Conservation (phyloP, 768 basidiomycete species). For the Cystofilobasidium ferigula region DNA sequence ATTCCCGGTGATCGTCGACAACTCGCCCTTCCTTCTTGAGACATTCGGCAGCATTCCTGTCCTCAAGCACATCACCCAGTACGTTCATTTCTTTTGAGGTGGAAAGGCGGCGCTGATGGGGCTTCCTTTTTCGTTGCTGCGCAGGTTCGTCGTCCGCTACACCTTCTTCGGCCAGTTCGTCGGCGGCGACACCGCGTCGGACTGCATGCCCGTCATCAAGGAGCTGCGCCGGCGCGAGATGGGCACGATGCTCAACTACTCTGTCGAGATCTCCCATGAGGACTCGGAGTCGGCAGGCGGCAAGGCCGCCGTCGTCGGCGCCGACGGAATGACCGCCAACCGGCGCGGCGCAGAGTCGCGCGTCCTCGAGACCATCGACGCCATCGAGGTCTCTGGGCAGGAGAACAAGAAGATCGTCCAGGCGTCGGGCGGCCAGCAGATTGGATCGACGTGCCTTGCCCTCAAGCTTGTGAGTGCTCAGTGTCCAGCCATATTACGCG, state of each 20-base stretch:
- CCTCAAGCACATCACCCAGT: slow-evolving; percentile 8
- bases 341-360: slow-evolving; percentile 43
- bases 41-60: slow-evolving; percentile 12
- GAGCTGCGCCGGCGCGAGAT: slow-evolving; percentile 56
- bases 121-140: not conserved
- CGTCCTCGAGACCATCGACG: slow-evolving; percentile 62
- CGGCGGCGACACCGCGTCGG: slow-evolving; percentile 68
- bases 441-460: slow-evolving; percentile 61
- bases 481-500: not conserved
- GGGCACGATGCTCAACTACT: slow-evolving; percentile 69
- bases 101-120: not conserved
- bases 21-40: slow-evolving; percentile 19
- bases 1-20: slow-evolving; percentile 23
- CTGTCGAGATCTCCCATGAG: slow-evolving; percentile 65
- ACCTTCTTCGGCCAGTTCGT: slow-evolving; percentile 55
- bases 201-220: slow-evolving; percentile 54
- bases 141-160: slow-evolving; percentile 22
- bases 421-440: slow-evolving; percentile 39
- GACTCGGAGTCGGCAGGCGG: slow-evolving; percentile 37
- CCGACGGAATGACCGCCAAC: slow-evolving; percentile 29
- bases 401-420: slow-evolving; percentile 47
- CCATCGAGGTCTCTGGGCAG: slow-evolving; percentile 66
- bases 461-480: slow-evolving; percentile 56
- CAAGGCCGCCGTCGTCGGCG: not conserved
- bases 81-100: not conserved